Base-by-base conservation (phyloP, 768 basidiomycete species). In the Flagelloscypha sp. region DNA sequence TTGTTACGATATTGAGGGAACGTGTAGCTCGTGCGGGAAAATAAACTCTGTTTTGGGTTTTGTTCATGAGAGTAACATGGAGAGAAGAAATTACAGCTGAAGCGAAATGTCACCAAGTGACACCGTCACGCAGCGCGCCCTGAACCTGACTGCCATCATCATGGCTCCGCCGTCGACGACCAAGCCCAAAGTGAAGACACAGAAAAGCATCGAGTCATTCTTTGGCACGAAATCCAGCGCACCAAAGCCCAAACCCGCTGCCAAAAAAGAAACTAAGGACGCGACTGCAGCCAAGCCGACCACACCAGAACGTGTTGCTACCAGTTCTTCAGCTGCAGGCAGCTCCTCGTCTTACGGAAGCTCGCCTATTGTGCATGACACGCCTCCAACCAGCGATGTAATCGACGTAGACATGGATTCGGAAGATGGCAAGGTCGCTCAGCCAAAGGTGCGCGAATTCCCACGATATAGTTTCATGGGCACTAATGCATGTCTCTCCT, bases 381-480 rank as follows among this genome's bases (percentile, higher is more conserved):
- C 82, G 2, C 84, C 85, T 18, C 84, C 84, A 0, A 83, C 83
- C 3, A 87, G 84, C 44, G 83, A 87, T 38, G 65, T 73, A 19
- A 72, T 86, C 38, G 84, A 88, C 44, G 69, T 87, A 7, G 84
- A 86, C 50, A 78, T 84, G 75, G 70, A 67, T 21, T 45, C 55
- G 2, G 72, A 65, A 9, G 71, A 69, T 27, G 69, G 68, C 15
- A 58, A 62, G 17, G 49, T 53, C 13, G 46, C 50, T 30, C 42
- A 46, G 43, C 42, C 30, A 53, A 56, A 43, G 44, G 48, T 35
- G 70, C 70, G 40, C 37, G 62, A 46, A 35, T 20, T 6, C 32
- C 23, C 24, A 27, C 27, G 17, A 27, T 27, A 23, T 23, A 3
- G 10, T 28, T 29, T 35, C 24, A 11, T 42, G 18, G 16, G 20